Conservation (phyloP, 2,329 filamentous ascomycete genomes). For the Epichloe elymi region DNA sequence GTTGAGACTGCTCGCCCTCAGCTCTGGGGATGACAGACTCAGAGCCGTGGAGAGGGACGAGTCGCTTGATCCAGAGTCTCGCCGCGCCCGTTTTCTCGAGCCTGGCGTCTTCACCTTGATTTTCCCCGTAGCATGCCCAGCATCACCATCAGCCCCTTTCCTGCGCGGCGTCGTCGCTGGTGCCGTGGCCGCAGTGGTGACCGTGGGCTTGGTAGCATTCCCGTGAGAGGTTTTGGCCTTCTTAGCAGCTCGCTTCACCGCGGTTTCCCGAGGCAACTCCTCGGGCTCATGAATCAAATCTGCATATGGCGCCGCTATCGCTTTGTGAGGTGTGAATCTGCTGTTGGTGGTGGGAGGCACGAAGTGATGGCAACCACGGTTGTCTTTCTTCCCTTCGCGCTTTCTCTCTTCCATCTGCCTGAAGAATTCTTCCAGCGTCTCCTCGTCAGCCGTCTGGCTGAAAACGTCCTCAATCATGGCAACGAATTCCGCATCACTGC, state of each 20-base stretch:
- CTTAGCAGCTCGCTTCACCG: conserved; percentile 21
- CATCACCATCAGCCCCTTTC: background rate
- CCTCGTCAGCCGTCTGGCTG: conserved; percentile 40
- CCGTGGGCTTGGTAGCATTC: background rate
- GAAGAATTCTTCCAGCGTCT: conserved; percentile 38
- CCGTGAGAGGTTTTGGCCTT: conserved; percentile 22
- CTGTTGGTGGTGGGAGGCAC: conserved; percentile 32
- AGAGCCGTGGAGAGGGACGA: conserved; percentile 28
- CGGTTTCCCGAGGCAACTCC: conserved; percentile 1
- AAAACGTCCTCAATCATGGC: conserved; percentile 45
- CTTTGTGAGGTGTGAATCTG: conserved; percentile 28
- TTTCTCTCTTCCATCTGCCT: conserved; percentile 40
- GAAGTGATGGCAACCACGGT: conserved; percentile 41
- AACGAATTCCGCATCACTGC: conserved; percentile 36
- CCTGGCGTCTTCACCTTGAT: conserved; percentile 21
- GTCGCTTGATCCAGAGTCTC: conserved; percentile 27
- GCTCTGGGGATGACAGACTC: conserved; percentile 27
- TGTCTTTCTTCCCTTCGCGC: conserved; percentile 39
- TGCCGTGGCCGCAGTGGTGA: background rate
- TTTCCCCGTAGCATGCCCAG: conserved; percentile 1
- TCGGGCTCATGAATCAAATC: conserved; percentile 24
- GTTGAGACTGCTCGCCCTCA: conserved; percentile 12
- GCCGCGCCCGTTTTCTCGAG: conserved; percentile 21
- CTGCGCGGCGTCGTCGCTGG: conserved; percentile 2
- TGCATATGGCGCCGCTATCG: conserved; percentile 36